Evolutionary conservation across 1,139 yeast species (phyloP), one percentile per base, ranked within the genome.

Genomic region (Torulaspora globosa): DNA sequence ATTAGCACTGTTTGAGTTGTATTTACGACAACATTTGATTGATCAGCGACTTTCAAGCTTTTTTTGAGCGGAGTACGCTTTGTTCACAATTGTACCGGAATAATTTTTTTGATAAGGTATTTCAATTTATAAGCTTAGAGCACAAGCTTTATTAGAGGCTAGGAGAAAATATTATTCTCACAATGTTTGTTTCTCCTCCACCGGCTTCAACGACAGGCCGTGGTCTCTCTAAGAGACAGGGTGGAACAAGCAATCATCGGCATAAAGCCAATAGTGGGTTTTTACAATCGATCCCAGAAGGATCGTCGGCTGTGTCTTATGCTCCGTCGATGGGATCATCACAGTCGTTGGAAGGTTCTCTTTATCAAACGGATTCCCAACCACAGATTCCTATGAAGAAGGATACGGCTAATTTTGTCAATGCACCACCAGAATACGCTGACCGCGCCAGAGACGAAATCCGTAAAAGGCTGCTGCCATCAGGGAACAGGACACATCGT

Each of bases 401-500:
- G 18, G 43, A 39, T n/a, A 11, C 44, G 11, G 35, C 41, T 12
- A 60, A 60, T 47, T 64, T 65, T 39, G 64, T 65, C 28, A 63
- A 60, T 46, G 68, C 72, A 9, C 73, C 73, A 19, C 58, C 62
- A 40, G 72, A 69, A 51, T 70, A 67, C 49, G 66, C 71, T 10
- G 63, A 64, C 32, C 60, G 71, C 40, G 73, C 74, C n/a, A 62
- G 73, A 48, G 66, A 64, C 43, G 72, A 69, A 48, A 66, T 70
- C 40, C 61, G 60, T 23, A 62, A 59, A 42, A 60, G 68, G 40
- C 55, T 65, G 18, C 50, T 43, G 14, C 36, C 38, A 15, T 32
- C 35, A 10, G 33, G 40, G 29, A 14, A 36, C 43, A 33, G 44
- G 33, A 34, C 45, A 10, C 39, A 33, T 27, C 23, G 39, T 4